These are phyloP conservation scores for Bodo saltans DNA, from an alignment of 78 protist genomes.

Conservation along the genomic window DNA sequence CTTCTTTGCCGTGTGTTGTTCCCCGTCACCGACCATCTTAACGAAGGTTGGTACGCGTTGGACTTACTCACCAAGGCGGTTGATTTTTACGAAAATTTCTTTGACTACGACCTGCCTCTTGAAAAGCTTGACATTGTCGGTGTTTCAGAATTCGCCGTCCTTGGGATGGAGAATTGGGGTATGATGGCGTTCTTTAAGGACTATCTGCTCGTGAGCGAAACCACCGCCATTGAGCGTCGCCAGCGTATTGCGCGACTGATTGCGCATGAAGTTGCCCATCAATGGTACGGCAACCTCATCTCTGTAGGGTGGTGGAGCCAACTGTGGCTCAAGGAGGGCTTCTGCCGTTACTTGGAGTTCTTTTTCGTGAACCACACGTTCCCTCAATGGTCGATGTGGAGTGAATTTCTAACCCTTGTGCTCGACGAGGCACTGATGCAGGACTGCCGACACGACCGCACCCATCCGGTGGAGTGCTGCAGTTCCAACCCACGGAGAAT, in stretches of 20 bases:
- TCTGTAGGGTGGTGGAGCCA: slow-evolving; percentile 90
- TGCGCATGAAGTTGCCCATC: slow-evolving; percentile 60
- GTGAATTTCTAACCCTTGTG: slow-evolving; percentile 33
- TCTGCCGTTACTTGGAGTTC: slow-evolving; percentile 67
- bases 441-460: slow-evolving; percentile 57
- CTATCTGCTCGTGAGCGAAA: slow-evolving; percentile 43
- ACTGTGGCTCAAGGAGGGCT: slow-evolving; percentile 89
- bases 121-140: slow-evolving; percentile 72
- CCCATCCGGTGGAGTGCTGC: slow-evolving; percentile 78
- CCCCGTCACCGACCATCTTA: background rate
- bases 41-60: background rate
- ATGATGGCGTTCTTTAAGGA: slow-evolving; percentile 63
- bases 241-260: slow-evolving; percentile 62
- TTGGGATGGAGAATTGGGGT: slow-evolving; percentile 79
- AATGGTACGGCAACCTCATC: slow-evolving; percentile 91
- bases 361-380: slow-evolving; percentile 41
- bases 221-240: slow-evolving; percentile 15
- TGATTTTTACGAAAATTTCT: slow-evolving; percentile 52
- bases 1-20: slow-evolving; percentile 73
- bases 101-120: slow-evolving; percentile 63
- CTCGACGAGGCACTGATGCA: slow-evolving; percentile 46
- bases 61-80: slow-evolving; percentile 32
- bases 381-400: slow-evolving; percentile 79
- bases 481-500: slow-evolving; percentile 53
- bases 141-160: slow-evolving; percentile 67